Evolutionary conservation across 352 stramenopile genomes (phyloP), one percentile per base, ranked within the genome.

Genomic region (Phytophthora pini): DNA sequence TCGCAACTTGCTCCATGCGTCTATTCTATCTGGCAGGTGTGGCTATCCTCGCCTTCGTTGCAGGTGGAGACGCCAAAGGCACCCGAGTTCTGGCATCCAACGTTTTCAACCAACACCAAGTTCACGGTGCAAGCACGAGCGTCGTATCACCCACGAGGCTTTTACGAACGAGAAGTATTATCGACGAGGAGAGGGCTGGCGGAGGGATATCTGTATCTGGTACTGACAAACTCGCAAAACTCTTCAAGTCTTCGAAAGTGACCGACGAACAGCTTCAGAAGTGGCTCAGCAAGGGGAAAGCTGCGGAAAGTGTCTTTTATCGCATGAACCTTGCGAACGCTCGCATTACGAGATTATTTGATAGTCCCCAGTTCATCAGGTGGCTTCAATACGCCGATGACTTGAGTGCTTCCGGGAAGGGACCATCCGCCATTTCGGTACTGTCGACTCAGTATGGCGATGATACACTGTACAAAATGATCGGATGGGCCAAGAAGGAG

Each of bases 381-480:
- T 56, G 49, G 34, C 12, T 47, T 15, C 11, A 56, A 36, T 46
- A 56, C 12, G 49, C 20, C 2, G 49, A 56, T 15, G 49, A 56
- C 10, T 27, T 56, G 13, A 56, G n/a, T 56, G 34, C 34, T 7
- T 20, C 11, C 4, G 6, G 39, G 32, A 56, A 56, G 26, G 20
- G 9, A 47, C 4, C 26, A 3, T 44, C 49, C 2, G 34, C 36
- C 13, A 36, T 56, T 5, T 46, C 34, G 2, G 13, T 26, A 38
- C 22, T 56, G 22, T 47, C 49, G 7, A 17, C 49, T 2, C 5
- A 38, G 34, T 46, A 47, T 26, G 34, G 49, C 7, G 49, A 56
- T 3, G 32, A 47, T 17, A 26, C 5, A 12, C 13, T 56, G 12
- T 56, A 38, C 13, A 34, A 46, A 12, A 47, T 56, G 22, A 36